These are phyloP conservation scores for Epichloe hybrida DNA, from an alignment of 2,329 filamentous ascomycete genomes.

Conservation along the genomic window DNA sequence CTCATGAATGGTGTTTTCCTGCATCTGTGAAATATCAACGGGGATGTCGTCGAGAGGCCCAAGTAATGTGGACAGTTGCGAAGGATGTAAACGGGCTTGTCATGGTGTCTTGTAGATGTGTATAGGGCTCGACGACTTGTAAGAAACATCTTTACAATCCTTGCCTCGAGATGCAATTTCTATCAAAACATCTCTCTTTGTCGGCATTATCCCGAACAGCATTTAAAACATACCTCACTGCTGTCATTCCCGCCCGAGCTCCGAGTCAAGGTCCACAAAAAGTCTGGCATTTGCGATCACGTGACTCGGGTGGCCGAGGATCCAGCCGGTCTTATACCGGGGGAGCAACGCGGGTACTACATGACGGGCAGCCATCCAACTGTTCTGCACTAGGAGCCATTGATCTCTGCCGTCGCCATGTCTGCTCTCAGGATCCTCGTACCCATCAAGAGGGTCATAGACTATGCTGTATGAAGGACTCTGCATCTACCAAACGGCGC, in stretches of 20 bases:
- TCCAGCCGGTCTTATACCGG: constrained; percentile 32
- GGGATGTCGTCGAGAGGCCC: neutral
- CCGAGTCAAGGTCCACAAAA: neutral
- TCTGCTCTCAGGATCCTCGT: constrained; percentile 62
- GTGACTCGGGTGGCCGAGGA: constrained; percentile 26
- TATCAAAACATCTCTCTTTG: no score
- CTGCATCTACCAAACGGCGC: neutral
- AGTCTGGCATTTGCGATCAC: constrained; percentile 14
- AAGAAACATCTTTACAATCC: neutral
- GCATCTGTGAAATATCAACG: neutral
- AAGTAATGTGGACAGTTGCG: neutral
- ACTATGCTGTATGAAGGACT: constrained; percentile 55
- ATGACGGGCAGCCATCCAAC: neutral
- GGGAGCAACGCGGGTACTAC: constrained; percentile 13
- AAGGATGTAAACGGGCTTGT: neutral
- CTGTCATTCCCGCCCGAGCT: neutral
- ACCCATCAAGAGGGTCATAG: constrained; percentile 72
- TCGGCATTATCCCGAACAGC: no score
- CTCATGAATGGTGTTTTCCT: constrained; percentile 8
- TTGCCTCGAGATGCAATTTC: neutral
- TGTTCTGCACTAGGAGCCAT: constrained; percentile 1
- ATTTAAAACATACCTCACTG: no score
- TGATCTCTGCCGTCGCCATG: constrained; percentile 26
- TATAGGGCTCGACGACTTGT: neutral
- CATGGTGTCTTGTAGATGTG: neutral